Base-by-base conservation (phyloP, 176 grass and related monocot genomes). In the Poa pratensis region DNA sequence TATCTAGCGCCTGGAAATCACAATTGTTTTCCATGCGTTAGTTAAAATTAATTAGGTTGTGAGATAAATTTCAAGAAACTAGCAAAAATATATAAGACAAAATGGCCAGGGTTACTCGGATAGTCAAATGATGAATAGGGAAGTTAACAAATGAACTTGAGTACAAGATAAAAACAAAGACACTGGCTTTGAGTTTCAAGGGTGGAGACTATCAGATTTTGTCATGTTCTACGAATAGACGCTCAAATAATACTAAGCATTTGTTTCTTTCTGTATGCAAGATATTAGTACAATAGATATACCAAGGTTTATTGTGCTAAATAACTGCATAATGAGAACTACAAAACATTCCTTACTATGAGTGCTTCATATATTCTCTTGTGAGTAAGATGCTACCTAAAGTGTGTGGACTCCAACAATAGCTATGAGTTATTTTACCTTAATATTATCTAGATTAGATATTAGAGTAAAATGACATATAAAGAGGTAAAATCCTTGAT, bases 1-100 rank as follows among this genome's bases (percentile, higher is more conserved):
- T 94, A 84, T 97, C 48, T 34, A 97, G 54, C 75, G 89, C 90
- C 94, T 97, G 52, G 7, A 18, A 70, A 62, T 12, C 46, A 27
- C 14, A 34, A 49, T 48, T 3, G 49, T 24, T 24, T 9, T 37
- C 0, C 24, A 11, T 18, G 27, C 10, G 10, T 50, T 24, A 49
- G 49, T 1, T 34, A 19, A 55, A 18, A 20, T 8, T 55, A 60
- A 26, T 0, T 23, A 60, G 5, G 3, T 8, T 18, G 11, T 22
- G 32, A 24, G 6, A 57, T 51, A 15, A 45, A 72, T 28, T 74
- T 24, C 22, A 74, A 14, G 40, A 14, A 46, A 72, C 20, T 7
- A 0, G 20, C 39, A 72, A 51, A 6, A 74, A 74, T 24, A 72
- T 24, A 24, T 15, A 19, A 40, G 19, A 42, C n/a, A n/a, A 42